phyloP scores from a whole-genome alignment of 805 yeast genomes.

The Nematodospora valgi region DNA sequence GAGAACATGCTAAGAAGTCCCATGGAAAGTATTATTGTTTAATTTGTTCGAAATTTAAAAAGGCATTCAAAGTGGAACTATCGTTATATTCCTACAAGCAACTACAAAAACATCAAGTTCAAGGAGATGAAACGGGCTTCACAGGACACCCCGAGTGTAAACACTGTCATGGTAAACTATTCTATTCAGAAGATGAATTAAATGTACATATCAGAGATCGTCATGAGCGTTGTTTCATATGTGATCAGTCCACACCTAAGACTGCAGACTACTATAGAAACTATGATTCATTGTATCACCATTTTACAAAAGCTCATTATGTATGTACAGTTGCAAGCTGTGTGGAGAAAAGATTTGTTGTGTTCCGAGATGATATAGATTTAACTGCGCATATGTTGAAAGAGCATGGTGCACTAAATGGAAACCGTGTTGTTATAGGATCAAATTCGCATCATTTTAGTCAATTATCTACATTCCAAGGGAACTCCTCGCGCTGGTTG shows the following conservation, averaged over 20 bases:
- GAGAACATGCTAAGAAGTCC: constrained; percentile 58
- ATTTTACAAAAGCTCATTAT: constrained; percentile 71
- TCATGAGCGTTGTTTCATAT: constrained; percentile 88
- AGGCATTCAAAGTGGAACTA: constrained; percentile 72
- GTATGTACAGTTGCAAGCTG: constrained; percentile 76
- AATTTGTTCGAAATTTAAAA: constrained; percentile 73
- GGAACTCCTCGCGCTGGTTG: constrained; percentile 11
- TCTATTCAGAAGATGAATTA: constrained; percentile 86
- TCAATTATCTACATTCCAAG: constrained; percentile 57
- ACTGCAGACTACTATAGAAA: constrained; percentile 60
- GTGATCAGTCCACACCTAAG: constrained; percentile 72
- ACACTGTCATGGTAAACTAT: constrained; percentile 70
- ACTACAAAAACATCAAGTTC: constrained; percentile 56
- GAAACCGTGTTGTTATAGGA: constrained; percentile 40
- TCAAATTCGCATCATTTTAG: constrained; percentile 45
- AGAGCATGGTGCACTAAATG: constrained; percentile 65
- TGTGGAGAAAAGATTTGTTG: constrained; percentile 87
- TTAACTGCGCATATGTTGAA: constrained; percentile 82
- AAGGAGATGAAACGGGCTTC: constrained; percentile 78
- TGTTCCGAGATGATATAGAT: constrained; percentile 82
- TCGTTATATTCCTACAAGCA: constrained; percentile 57
- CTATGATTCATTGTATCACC: constrained; percentile 70
- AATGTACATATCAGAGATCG: constrained; percentile 73
- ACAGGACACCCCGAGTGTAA: constrained; percentile 86
- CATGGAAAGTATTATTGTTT: constrained; percentile 70